Percentiles rank a stretch among this genome's conserved stretches.
phyloP scores from a whole-genome alignment of 2,329 filamentous ascomycete genomes.

The Fusarium nelsonii region DNA sequence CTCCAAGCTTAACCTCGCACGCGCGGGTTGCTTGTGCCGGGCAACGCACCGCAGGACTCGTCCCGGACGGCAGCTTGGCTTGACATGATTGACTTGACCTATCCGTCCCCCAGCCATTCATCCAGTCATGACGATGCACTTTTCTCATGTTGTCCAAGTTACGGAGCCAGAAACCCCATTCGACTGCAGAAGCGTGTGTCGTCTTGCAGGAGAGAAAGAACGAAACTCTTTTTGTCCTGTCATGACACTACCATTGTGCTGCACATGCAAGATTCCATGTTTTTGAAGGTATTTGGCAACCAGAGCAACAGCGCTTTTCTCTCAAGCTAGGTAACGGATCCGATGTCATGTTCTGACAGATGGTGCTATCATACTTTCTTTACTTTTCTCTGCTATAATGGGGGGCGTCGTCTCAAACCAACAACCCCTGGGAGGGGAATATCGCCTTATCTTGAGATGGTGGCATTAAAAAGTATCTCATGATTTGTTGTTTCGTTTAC shows the following conservation, averaged over 20 bases:
- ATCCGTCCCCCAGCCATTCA: conserved; percentile 15
- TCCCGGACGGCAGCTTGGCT: conserved; percentile 25
- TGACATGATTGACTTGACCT: background rate
- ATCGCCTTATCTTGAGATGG: conserved; percentile 21
- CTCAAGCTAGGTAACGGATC: conserved; percentile 13
- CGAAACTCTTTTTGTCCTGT: background rate
- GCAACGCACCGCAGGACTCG: conserved; percentile 8
- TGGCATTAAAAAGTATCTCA: conserved; percentile 32
- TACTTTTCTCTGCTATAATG: conserved; percentile 17
- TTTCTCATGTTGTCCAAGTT: conserved; percentile 35
- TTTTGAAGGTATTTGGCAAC: conserved; percentile 33
- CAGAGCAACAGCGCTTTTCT: conserved; percentile 20
- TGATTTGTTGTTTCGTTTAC: conserved; percentile 35
- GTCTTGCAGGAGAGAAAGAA: conserved; percentile 11
- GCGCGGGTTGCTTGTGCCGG: conserved; percentile 5
- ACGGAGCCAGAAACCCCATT: conserved; percentile 40
- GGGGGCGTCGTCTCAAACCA: conserved; percentile 23
- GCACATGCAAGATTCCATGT: conserved; percentile 35
- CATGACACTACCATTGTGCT: conserved; percentile 17
- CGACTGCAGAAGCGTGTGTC: conserved; percentile 41
- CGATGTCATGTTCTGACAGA: conserved; percentile 11
- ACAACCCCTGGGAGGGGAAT: conserved; percentile 8
- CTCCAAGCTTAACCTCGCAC: conserved; percentile 4
- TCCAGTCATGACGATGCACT: conserved; percentile 34
- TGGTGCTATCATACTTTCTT: conserved; percentile 3